A percentile compares a stretch with the other conserved stretches of the same genome.
Evolutionary conservation across 2,329 filamentous ascomycete species (phyloP).

Genomic region (Penicillium digitatum): DNA sequence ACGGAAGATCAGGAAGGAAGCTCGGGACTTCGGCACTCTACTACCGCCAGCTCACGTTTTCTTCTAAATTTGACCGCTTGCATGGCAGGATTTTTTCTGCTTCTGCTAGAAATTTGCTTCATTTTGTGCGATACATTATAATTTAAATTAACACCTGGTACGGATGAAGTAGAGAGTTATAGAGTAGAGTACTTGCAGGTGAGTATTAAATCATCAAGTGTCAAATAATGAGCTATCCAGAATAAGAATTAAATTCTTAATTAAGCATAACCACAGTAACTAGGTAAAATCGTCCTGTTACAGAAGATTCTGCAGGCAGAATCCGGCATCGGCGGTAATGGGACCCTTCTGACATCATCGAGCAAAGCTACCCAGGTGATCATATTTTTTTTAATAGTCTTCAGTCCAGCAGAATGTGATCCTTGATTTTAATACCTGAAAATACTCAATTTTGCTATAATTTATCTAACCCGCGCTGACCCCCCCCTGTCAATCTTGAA

Average conservation of each 20-base stretch:
- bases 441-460: not conserved
- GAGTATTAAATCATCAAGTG: not conserved
- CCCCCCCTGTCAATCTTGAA: not conserved
- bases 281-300: too few species aligned
- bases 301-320: not conserved
- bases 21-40: not conserved
- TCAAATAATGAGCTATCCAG: not conserved
- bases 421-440: not conserved
- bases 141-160: too few species aligned
- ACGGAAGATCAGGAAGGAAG: not conserved
- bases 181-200: not conserved
- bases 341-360: not conserved
- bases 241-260: not conserved
- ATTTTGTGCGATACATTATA: not conserved
- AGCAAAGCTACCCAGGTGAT: not conserved
- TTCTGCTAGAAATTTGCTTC: not conserved
- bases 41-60: not conserved
- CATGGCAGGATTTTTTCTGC: not conserved
- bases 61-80: not conserved
- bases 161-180: not conserved
- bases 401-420: too few species aligned
- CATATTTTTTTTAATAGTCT: not conserved
- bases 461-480: not conserved
- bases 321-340: not conserved
- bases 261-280: not conserved